phyloP scores from a whole-genome alignment of 176 grass and related monocot genomes.

The Ananas comosus region DNA sequence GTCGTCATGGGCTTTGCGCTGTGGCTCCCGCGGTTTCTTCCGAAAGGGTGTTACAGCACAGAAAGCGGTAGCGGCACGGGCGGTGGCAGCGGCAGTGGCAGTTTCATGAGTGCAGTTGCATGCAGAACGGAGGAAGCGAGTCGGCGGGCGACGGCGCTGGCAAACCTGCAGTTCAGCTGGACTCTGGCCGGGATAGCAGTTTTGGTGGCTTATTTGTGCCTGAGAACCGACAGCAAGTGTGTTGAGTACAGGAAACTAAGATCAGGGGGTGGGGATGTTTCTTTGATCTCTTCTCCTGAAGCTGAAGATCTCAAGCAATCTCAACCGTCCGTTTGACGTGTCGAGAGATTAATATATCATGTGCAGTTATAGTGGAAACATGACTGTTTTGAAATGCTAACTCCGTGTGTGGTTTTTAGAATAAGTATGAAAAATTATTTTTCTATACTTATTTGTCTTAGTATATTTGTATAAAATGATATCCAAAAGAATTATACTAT shows the following conservation, averaged over 20 bases:
- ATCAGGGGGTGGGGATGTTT: slow-evolving; percentile 4
- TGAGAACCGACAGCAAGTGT: slow-evolving; percentile 28
- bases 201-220: slow-evolving; percentile 48
- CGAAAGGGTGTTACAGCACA: slow-evolving; percentile 37
- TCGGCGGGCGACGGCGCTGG: slow-evolving; percentile 39
- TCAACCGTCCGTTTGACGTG: background rate
- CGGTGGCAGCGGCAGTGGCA: no score
- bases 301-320: slow-evolving; percentile 31
- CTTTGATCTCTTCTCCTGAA: slow-evolving; percentile 1
- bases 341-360: background rate
- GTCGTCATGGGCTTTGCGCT: slow-evolving; percentile 59
- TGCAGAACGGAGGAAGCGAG: slow-evolving; percentile 49
- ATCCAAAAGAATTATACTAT: no score
- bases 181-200: slow-evolving; percentile 37
- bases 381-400: slow-evolving; percentile 3
- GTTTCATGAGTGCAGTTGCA: slow-evolving; percentile 27
- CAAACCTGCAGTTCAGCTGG: slow-evolving; percentile 88
- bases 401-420: background rate
- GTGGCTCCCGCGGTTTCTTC: slow-evolving; percentile 60
- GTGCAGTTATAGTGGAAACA: no score
- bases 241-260: slow-evolving; percentile 52
- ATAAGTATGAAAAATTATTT: no score
- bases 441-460: no score
- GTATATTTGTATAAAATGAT: no score
- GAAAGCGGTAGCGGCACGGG: background rate